Evolutionary conservation across 805 yeast species (phyloP), one percentile per base, ranked within the genome.

Genomic region (Clavispora santaluciae): DNA sequence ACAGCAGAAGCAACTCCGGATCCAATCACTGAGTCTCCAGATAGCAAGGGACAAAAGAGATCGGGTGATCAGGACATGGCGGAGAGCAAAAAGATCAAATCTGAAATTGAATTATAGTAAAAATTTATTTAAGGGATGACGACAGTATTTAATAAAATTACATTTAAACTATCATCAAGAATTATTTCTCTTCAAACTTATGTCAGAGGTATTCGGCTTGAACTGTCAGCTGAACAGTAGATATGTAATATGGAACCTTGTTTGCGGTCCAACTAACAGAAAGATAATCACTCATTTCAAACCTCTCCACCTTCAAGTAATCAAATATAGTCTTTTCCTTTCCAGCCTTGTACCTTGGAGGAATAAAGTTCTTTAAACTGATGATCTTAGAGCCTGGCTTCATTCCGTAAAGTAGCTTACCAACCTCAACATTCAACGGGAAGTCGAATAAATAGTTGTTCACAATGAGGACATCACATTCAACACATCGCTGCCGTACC

Each of bases 191-290:
- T n/a, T n/a, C n/a, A n/a, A n/a, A n/a, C n/a, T n/a, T n/a, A n/a
- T n/a, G 5, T 16, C 12, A 48, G 22, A 61, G 49, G 41, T 64
- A 68, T 40, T 68, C 70, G 3, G 61, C 57, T 33, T 61, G 50
- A 4, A 75, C 60, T 5, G 55, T 54, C 2, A 62, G 63, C 50
- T 72, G 67, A 4, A 86, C 86, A 8, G 88, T 81, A 12, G 93
- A 78, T 6, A 90, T 77, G 59, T 76, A 90, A 60, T 86, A 89
- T 8, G 78, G 79, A 1, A 86, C 86, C 40, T 88, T 88, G 36
- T 85, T 87, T 5, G 82, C 80, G 0, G 96, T 88, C 97, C 97
- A 89, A 35, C 95, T 84, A 7, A 90, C 96, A 33, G 89, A 78
- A 41, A 81, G 78, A 40, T 76, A 75, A 13, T 76, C 81, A 49